These are phyloP conservation scores for Trichomonas tenax DNA, from an alignment of 208 protist species.

Conservation along the genomic window DNA sequence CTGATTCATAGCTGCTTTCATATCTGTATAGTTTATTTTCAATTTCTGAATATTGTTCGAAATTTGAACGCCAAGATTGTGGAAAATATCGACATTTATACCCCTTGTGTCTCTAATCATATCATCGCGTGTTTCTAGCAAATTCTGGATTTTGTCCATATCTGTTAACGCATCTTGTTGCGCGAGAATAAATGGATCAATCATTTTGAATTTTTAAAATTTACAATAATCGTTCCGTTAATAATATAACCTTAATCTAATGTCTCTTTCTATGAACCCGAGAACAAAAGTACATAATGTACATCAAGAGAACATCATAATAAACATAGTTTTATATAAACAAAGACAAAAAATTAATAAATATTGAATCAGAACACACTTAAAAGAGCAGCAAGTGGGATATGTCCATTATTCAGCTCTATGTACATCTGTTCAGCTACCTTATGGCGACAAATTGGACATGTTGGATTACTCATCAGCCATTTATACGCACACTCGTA, in stretches of 20 bases:
- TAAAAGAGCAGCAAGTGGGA: neutral
- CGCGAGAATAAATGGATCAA: neutral
- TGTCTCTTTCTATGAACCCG: too few species aligned
- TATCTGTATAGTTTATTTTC: neutral
- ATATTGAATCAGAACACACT: neutral
- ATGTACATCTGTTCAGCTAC: neutral
- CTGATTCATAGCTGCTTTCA: neutral
- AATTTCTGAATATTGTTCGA: neutral
- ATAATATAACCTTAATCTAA: too few species aligned
- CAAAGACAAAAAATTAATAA: too few species aligned
- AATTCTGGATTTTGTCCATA: neutral
- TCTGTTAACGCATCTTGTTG: neutral
- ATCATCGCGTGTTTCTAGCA: neutral
- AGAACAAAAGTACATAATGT: too few species aligned
- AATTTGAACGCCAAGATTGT: neutral
- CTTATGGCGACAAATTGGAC: neutral
- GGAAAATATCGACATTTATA: neutral
- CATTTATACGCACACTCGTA: neutral
- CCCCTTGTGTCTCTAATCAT: neutral
- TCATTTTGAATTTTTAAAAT: neutral
- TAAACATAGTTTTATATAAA: too few species aligned
- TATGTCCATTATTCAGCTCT: neutral
- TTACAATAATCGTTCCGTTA: too few species aligned
- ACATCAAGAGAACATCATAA: too few species aligned
- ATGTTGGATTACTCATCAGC: neutral